Evolutionary conservation across 257 asterid species (phyloP).

Genomic region (Nicotiana tomentosiformis): DNA sequence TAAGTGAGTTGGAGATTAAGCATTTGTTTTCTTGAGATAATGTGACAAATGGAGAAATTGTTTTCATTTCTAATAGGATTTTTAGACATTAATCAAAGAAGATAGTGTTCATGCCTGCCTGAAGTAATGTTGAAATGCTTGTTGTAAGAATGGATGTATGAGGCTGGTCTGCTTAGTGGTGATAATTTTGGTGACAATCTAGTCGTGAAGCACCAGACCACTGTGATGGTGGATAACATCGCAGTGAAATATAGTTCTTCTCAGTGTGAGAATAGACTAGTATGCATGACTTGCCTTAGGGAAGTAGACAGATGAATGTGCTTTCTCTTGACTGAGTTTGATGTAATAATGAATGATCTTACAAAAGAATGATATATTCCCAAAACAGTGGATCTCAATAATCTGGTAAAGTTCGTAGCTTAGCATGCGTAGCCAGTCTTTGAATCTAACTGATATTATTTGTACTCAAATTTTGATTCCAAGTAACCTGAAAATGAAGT

Average conservation of each 20-base stretch:
- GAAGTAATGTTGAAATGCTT: not conserved
- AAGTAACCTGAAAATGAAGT: not conserved
- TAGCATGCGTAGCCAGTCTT: no score
- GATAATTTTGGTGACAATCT: not conserved
- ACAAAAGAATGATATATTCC: not conserved
- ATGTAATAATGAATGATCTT: slow-evolving; percentile 1
- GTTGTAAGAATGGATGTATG: not conserved
- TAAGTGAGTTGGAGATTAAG: not conserved
- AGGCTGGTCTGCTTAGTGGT: not conserved
- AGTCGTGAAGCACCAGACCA: not conserved
- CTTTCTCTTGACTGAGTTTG: not conserved
- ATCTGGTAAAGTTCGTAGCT: not conserved
- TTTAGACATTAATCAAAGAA: not conserved
- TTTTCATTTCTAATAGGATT: not conserved
- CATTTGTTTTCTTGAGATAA: not conserved
- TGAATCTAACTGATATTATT: not conserved
- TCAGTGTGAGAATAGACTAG: not conserved
- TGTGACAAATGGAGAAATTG: not conserved
- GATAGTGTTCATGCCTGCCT: not conserved
- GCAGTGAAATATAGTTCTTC: not conserved
- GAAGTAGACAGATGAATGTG: not conserved
- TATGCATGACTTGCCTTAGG: not conserved
- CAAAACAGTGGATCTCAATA: not conserved
- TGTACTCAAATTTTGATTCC: not conserved
- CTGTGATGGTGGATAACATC: not conserved